phyloP scores from a whole-genome alignment of 345 rosid species.

The Euphorbia pulcherrima region DNA sequence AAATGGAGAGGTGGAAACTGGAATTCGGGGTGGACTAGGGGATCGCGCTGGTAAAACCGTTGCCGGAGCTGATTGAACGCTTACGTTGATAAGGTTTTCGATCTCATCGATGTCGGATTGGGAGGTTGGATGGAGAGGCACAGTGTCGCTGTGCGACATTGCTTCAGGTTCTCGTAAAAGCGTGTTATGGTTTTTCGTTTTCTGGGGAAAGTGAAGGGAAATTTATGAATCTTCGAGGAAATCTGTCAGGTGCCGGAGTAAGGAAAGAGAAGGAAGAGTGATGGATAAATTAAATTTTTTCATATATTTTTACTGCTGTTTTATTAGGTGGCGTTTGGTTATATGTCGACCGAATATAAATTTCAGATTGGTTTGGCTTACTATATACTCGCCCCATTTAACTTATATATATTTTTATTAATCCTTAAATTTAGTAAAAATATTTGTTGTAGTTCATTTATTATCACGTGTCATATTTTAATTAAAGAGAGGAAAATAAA shows the following conservation, averaged over 20 bases:
- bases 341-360: too few relatives aligned
- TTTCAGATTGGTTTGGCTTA: too few relatives aligned
- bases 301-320: too few relatives aligned
- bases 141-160: constrained; percentile 82
- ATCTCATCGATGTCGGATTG: constrained; percentile 99
- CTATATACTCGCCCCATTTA: too few relatives aligned
- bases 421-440: too few relatives aligned
- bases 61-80: constrained; percentile 62
- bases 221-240: neutral
- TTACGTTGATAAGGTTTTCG: constrained; percentile 79
- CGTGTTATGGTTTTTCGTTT: neutral
- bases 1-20: constrained; percentile 69
- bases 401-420: too few relatives aligned
- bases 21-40: constrained; percentile 77
- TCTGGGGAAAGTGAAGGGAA: constrained; percentile 20
- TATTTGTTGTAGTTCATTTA: too few relatives aligned
- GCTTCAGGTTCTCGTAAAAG: neutral
- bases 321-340: too few relatives aligned
- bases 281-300: too few relatives aligned
- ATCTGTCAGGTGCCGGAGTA: neutral
- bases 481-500: too few relatives aligned
- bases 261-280: neutral
- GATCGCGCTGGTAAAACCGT: constrained; percentile 84
- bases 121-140: constrained; percentile 76
- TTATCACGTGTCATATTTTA: too few relatives aligned